Evolutionary conservation across 331 rosid species (phyloP), one percentile per base, ranked within the genome.

Genomic region (Phaseolus coccineus): DNA sequence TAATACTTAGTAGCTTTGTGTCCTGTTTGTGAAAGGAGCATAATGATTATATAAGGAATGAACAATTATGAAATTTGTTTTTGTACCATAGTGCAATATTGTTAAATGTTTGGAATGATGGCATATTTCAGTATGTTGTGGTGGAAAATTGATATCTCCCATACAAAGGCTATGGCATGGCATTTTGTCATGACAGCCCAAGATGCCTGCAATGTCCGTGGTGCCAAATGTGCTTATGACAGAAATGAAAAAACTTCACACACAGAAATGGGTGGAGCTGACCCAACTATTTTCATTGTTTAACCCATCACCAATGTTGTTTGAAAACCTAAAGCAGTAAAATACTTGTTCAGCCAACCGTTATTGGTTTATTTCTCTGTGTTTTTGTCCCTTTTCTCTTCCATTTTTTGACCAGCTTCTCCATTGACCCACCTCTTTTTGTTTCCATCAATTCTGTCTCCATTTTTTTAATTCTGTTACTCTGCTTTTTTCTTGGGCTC

Each of bases 1-100:
- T 96, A 90, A 89, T 63, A 30, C 31, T 30, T 48, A 71, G 47
- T 76, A 66, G 35, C 69, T 64, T 25, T 28, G 35, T 81, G 59
- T 81, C 65, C 40, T 61, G 46, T 52, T 78, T 81, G 59, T 27
- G 31, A 27, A 71, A 37, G 66, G 66, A 61, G 61, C 69, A 30
- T 68, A 47, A 50, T 69, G 62, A 62, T 37, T 76, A 6, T 63
- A 65, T n/a, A 65, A 40, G 53, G 71, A 81, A 53, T 42, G 66
- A 81, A 53, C 35, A 64, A n/a, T 10, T 24, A 79, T 83, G 55
- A 47, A 77, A 59, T 52, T 31, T 86, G 63, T 67, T 74, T 79
- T 64, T 76, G 13, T 51, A 30, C 14, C 22, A 28, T 11, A 65
- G 30, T 16, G 67, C 19, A 30, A 14, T 62, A 10, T 59, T 28